Conservation (phyloP, 805 yeast genomes). For the Blastobotrys americana region DNA sequence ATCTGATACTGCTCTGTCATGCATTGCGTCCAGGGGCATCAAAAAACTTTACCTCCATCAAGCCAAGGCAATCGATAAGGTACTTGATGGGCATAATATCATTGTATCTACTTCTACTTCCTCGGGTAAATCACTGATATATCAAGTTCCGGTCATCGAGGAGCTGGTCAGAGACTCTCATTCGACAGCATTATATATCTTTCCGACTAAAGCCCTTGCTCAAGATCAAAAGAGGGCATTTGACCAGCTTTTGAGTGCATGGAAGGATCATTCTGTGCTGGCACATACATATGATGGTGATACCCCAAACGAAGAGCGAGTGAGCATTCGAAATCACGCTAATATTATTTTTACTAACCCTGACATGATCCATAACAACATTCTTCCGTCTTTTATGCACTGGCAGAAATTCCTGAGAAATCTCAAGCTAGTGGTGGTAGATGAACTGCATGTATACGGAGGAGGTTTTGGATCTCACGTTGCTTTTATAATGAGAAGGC, state of each 20-base stretch:
- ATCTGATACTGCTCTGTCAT: slow-evolving; percentile 8
- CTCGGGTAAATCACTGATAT: slow-evolving; percentile 90
- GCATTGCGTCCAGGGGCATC: slow-evolving; percentile 43
- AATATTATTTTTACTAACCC: slow-evolving; percentile 90
- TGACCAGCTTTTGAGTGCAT: slow-evolving; percentile 37
- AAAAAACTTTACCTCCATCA: slow-evolving; percentile 72
- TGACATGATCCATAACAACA: slow-evolving; percentile 80
- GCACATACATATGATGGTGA: slow-evolving; percentile 94
- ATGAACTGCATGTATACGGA: slow-evolving; percentile 72
- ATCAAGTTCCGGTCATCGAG: slow-evolving; percentile 77
- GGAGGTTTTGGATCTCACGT: slow-evolving; percentile 94
- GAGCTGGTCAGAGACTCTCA: slow-evolving; percentile 17
- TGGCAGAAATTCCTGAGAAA: slow-evolving; percentile 67
- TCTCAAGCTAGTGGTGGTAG: slow-evolving; percentile 69
- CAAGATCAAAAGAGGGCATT: slow-evolving; percentile 92
- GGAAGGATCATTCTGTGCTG: slow-evolving; percentile 37
- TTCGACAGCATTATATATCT: slow-evolving; percentile 73
- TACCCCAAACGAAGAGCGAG: slow-evolving; percentile 55
- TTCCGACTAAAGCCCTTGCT: slow-evolving; percentile 96
- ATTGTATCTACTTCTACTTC: slow-evolving; percentile 93
- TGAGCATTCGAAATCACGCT: slow-evolving; percentile 50
- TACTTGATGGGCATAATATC: slow-evolving; percentile 54
- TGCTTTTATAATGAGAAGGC: slow-evolving; percentile 71
- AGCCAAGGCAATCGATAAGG: slow-evolving; percentile 60
- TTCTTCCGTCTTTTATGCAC: slow-evolving; percentile 65